phyloP scores from a whole-genome alignment of 192 early-diverging fungal species.

The Dispira simplex region DNA sequence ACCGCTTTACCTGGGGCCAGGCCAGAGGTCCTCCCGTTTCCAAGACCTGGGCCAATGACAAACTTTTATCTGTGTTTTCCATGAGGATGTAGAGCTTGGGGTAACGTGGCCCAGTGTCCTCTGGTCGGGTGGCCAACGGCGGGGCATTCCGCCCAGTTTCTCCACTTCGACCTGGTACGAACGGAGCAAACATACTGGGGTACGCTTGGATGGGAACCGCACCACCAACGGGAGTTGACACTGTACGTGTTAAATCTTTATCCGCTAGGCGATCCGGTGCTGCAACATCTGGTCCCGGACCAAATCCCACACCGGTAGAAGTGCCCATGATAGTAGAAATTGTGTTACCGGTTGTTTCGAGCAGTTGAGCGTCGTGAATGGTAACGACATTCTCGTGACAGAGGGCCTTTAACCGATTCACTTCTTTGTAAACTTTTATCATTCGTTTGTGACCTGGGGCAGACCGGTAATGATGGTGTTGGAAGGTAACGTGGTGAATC shows the following conservation, averaged over 20 bases:
- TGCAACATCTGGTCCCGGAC: no score
- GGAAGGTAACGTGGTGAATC: background rate
- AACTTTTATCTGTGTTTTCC: constrained; percentile 25
- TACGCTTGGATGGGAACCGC: no score
- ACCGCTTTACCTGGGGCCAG: constrained; percentile 34
- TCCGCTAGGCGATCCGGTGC: no score
- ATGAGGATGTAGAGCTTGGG: constrained; percentile 27
- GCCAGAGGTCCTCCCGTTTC: constrained; percentile 45
- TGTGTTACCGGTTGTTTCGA: background rate
- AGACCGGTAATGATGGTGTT: background rate
- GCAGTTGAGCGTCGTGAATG: background rate
- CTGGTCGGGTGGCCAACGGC: no score
- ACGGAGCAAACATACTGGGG: no score
- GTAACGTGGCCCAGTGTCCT: background rate
- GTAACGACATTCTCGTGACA: constrained; percentile 1
- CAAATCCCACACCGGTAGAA: no score
- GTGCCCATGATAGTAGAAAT: background rate
- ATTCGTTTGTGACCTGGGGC: background rate
- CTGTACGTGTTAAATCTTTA: no score
- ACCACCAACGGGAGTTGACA: no score
- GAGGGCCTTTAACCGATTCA: background rate
- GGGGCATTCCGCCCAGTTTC: no score
- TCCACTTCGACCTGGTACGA: no score
- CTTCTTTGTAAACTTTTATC: constrained; percentile 2
- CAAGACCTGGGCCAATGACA: constrained; percentile 44